phyloP scores from a whole-genome alignment of 306 rosid species.

The Cucurbita maxima region DNA sequence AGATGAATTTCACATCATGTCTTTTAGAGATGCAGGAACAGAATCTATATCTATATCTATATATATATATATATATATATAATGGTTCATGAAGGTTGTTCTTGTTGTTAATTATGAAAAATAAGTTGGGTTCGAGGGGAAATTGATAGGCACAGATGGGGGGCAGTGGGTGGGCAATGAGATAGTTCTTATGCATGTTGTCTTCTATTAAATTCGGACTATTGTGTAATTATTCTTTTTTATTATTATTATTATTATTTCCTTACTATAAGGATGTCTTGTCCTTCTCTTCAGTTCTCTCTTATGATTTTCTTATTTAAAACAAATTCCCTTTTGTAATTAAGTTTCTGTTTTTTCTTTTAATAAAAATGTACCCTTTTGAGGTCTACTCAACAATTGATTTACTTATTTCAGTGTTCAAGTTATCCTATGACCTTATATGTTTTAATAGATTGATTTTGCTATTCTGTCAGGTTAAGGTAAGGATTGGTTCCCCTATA shows the following conservation, averaged over 20 bases:
- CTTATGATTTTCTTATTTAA: not conserved
- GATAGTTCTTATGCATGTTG: not conserved
- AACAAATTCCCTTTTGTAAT: no score
- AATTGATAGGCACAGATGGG: not conserved
- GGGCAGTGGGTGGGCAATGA: not conserved
- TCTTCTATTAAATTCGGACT: not conserved
- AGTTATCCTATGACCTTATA: no score
- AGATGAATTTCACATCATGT: not conserved
- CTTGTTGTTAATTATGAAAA: not conserved
- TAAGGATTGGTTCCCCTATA: slow-evolving; percentile 87
- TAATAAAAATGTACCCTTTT: no score
- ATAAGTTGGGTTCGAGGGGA: not conserved
- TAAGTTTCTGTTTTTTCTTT: not conserved
- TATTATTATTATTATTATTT: no score
- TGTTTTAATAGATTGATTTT: not conserved
- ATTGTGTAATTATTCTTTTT: not conserved
- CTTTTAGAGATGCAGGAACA: not conserved
- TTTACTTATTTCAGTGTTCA: no score
- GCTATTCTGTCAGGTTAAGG: slow-evolving; percentile 43
- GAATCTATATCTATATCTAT: no score
- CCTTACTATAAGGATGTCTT: not conserved
- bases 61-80: no score
- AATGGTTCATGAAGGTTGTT: not conserved
- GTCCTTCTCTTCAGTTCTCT: not conserved
- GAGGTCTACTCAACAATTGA: no score